A percentile compares a stretch with the other conserved stretches of the same genome.
phyloP scores from a whole-genome alignment of 129 eudicot genomes.

The Pulicaria dysenterica region DNA sequence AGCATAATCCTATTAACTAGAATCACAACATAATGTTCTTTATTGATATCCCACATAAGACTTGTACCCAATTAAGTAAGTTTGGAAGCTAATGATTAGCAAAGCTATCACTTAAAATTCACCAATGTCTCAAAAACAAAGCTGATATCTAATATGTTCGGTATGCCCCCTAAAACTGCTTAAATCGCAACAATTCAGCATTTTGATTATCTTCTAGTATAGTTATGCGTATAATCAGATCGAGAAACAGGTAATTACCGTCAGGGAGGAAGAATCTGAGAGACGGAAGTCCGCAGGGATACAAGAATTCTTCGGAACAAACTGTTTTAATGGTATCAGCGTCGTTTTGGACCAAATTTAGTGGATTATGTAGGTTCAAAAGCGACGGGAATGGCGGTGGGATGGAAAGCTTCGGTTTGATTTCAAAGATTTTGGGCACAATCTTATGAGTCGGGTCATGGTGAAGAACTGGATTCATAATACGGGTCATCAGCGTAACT shows the following conservation, averaged over 20 bases:
- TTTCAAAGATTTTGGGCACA: conserved; percentile 30
- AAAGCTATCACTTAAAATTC: conserved; percentile 6
- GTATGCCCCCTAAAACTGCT: neutral
- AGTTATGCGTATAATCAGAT: conserved; percentile 19
- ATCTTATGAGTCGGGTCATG: conserved; percentile 28
- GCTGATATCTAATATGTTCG: neutral
- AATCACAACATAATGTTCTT: neutral
- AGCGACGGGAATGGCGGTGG: conserved; percentile 39
- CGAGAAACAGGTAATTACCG: conserved; percentile 44
- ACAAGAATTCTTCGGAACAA: conserved; percentile 44
- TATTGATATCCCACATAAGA: conserved; percentile 2
- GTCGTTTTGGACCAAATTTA: conserved; percentile 46
- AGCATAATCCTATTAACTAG: neutral
- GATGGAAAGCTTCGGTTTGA: conserved; percentile 37
- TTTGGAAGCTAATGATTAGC: neutral
- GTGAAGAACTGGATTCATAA: conserved; percentile 29
- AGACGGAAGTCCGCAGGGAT: conserved; percentile 77
- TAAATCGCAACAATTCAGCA: neutral
- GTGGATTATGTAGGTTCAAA: conserved; percentile 29
- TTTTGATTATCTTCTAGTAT: neutral
- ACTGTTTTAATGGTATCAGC: conserved; percentile 33
- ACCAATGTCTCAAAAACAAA: neutral
- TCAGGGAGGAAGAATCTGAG: conserved; percentile 78
- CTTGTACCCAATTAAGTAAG: neutral
- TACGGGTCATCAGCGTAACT: conserved; percentile 48